phyloP scores from a whole-genome alignment of 306 rosid genomes.

The Prosopis cineraria region DNA sequence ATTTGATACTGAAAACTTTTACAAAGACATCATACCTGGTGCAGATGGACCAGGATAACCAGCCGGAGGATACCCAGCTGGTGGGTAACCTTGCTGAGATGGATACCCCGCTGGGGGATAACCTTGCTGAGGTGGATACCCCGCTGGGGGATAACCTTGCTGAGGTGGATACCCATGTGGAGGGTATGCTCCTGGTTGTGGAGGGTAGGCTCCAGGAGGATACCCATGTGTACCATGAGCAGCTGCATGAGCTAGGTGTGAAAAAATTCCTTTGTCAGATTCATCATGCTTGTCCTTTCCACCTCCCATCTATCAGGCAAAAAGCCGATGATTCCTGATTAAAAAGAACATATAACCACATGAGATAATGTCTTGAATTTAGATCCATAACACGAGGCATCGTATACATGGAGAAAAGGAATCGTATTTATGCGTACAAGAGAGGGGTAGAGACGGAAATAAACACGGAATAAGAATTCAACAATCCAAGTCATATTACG shows the following conservation, averaged over 20 bases:
- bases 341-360: neutral
- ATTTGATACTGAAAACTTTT: neutral
- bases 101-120: neutral
- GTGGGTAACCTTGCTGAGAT: neutral
- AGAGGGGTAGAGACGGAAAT: neutral
- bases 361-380: neutral
- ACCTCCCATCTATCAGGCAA: neutral
- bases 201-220: neutral
- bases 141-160: neutral
- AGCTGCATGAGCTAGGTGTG: neutral
- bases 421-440: neutral
- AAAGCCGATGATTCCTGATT: neutral
- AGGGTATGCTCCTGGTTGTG: neutral
- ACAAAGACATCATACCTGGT: neutral
- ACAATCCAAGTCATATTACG: neutral
- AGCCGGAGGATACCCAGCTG: neutral
- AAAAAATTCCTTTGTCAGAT: neutral
- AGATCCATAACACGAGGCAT: neutral
- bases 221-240: neutral
- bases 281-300: constrained; percentile 5
- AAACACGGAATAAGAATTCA: neutral
- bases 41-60: neutral
- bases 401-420: neutral
- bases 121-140: neutral
- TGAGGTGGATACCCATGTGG: neutral